Percentiles rank a stretch among this genome's conserved stretches.
Evolutionary conservation across 2,329 filamentous ascomycete species (phyloP).

Genomic region (Cladophialophora immunda): DNA sequence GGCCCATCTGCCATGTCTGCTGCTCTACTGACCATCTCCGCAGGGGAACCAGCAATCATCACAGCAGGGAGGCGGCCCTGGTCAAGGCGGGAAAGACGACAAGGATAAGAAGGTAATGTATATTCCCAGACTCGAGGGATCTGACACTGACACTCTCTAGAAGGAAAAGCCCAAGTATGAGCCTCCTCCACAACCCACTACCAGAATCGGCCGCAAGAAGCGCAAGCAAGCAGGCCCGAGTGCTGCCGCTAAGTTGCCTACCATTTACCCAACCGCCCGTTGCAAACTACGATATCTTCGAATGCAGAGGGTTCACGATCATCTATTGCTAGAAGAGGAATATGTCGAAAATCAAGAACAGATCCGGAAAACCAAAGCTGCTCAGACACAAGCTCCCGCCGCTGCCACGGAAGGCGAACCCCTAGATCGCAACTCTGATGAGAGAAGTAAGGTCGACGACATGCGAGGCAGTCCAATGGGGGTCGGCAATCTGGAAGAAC

Average conservation of each 20-base stretch:
- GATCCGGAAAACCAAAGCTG: conserved; percentile 87
- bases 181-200: conserved; percentile 94
- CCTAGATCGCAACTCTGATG: conserved; percentile 89
- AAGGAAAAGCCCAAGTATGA: conserved; percentile 99
- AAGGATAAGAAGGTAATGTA: conserved; percentile 80
- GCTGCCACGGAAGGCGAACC: conserved; percentile 75
- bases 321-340: conserved; percentile 94
- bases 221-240: conserved; percentile 93
- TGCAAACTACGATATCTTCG: conserved; percentile 97
- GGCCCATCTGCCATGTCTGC: not conserved
- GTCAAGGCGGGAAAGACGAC: conserved; percentile 79
- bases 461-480: conserved; percentile 99
- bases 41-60: conserved; percentile 74
- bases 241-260: conserved; percentile 92
- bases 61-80: conserved; percentile 75
- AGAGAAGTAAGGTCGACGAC: conserved; percentile 93
- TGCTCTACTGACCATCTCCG: conserved; percentile 17
- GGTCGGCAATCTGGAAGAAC: conserved; percentile 94
- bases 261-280: conserved; percentile 92
- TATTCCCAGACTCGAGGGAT: conserved; percentile 58
- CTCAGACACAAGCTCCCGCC: conserved; percentile 67
- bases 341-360: conserved; percentile 99
- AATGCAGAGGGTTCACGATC: conserved; percentile 99
- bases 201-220: conserved; percentile 97
- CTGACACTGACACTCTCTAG: conserved; percentile 57